These are phyloP conservation scores for Ailanthus altissimus DNA, from an alignment of 345 rosid genomes.

Conservation along the genomic window DNA sequence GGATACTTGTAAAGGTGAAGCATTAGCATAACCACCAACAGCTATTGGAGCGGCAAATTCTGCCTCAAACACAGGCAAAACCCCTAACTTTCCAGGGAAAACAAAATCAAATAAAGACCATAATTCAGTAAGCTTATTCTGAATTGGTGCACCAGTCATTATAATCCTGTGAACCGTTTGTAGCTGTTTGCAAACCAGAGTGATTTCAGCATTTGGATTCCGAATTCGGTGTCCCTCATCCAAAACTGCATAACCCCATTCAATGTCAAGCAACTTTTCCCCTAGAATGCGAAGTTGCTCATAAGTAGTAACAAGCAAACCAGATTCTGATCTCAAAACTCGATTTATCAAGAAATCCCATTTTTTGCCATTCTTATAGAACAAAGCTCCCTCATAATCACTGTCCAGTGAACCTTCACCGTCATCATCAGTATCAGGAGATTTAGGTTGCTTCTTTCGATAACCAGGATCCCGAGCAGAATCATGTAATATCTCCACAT, in stretches of 20 bases:
- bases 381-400: slow-evolving; percentile 48
- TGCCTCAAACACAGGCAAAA: slow-evolving; percentile 94
- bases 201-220: slow-evolving; percentile 90
- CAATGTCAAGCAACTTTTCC: slow-evolving; percentile 77
- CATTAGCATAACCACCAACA: slow-evolving; percentile 98
- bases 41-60: slow-evolving; percentile 95
- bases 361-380: slow-evolving; percentile 55
- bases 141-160: slow-evolving; percentile 98
- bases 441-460: slow-evolving; percentile 46
- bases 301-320: slow-evolving; percentile 87
- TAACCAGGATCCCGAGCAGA: slow-evolving; percentile 67
- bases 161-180: slow-evolving; percentile 93
- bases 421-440: slow-evolving; percentile 64
- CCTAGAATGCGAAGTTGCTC: slow-evolving; percentile 92
- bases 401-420: slow-evolving; percentile 70
- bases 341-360: slow-evolving; percentile 87
- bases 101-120: slow-evolving; percentile 99
- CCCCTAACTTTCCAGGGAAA: slow-evolving; percentile 97
- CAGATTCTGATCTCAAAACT: slow-evolving; percentile 72
- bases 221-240: slow-evolving; percentile 99
- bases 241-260: slow-evolving; percentile 93
- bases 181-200: slow-evolving; percentile 93
- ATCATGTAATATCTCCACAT: slow-evolving; percentile 88
- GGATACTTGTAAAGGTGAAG: slow-evolving; percentile 96
- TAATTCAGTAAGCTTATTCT: slow-evolving; percentile 83